These are phyloP conservation scores for Barnettozyma californica DNA, from an alignment of 805 yeast genomes.

Conservation along the genomic window DNA sequence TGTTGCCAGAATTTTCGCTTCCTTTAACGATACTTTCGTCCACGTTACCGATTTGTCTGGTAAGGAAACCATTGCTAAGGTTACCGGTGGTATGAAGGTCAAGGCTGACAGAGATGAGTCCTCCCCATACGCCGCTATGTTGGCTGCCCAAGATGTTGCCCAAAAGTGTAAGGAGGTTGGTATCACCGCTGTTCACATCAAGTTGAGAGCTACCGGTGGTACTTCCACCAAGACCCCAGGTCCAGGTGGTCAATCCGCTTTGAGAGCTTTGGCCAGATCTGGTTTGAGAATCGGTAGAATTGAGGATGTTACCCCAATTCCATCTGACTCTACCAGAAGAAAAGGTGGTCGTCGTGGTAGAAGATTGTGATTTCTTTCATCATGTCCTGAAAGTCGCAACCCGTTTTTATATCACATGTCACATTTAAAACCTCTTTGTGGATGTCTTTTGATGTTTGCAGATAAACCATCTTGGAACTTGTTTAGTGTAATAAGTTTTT, in stretches of 20 bases:
- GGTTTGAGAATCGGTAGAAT: slow-evolving; percentile 99
- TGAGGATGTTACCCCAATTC: slow-evolving; percentile 99
- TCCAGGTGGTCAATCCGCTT: slow-evolving; percentile 99
- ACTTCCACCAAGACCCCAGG: slow-evolving; percentile 99
- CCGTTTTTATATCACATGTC: slow-evolving; percentile 4
- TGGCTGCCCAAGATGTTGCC: slow-evolving; percentile 99
- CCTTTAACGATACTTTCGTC: slow-evolving; percentile 99
- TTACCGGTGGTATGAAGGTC: slow-evolving; percentile 99
- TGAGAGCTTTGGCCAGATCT: slow-evolving; percentile 99
- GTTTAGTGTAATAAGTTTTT: slow-evolving; percentile 24
- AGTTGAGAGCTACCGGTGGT: slow-evolving; percentile 99
- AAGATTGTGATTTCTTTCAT: slow-evolving; percentile 63
- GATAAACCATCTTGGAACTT: slow-evolving; percentile 16
- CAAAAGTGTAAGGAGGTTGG: slow-evolving; percentile 99
- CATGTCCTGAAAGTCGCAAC: slow-evolving; percentile 7
- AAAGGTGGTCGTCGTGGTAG: slow-evolving; percentile 99
- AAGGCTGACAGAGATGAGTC: slow-evolving; percentile 99
- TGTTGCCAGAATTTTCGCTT: slow-evolving; percentile 99
- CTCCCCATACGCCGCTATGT: slow-evolving; percentile 99
- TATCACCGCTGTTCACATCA: slow-evolving; percentile 98
- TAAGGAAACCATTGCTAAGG: slow-evolving; percentile 99
- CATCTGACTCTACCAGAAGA: slow-evolving; percentile 99
- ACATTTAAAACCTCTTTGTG: slow-evolving; percentile 5
- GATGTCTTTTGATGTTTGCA: slow-evolving; percentile 3
- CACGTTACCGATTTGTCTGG: slow-evolving; percentile 99